Base-by-base conservation (phyloP, 2,329 filamentous ascomycete species). In the Cercospora sojina region DNA sequence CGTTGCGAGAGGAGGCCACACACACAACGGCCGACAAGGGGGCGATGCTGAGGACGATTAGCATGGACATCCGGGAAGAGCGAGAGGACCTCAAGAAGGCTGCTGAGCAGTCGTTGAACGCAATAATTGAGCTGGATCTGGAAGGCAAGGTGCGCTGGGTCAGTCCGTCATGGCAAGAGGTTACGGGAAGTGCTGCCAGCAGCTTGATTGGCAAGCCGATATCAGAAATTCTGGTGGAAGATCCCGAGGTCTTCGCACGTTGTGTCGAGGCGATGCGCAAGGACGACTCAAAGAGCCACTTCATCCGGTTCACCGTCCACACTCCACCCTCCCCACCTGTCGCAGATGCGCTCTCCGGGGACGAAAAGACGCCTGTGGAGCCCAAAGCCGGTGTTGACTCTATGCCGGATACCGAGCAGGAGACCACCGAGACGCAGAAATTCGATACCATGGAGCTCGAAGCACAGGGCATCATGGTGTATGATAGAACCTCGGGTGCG, bases 381-480 rank as follows among this genome's bases (percentile, higher is more conserved):
- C 62, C 76, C 73, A 65, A 70, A 73, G 31, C 73, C 69, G 70
- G 67, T 12, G 18, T 66, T 18, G 70, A 70, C 41, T 43, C 64
- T 13, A 66, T 65, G 58, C 60, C 67, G 32, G 64, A 64, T 16
- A 59, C 38, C 25, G 56, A 65, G n/a, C 23, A 59, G 23, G 47
- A 59, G 18, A 25, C 43, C 7, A 43, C 23, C 18, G 64, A 55
- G 66, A 71, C 9, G 57, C 62, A 57, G 69, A 73, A 27, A 9
- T 77, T 79, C 38, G 76, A 79, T n/a, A 84, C 87, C 43, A 84
- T 97, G 67, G 90, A 93, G 69, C 86, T 99, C 67, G 96, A 99
- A 80, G 96, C 92, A 6, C 95, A 99, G 80, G 95, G 95, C 23
- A 99, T 99, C 76, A 96, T 98, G 90, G 92, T 98, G 6, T 98